phyloP scores from a whole-genome alignment of 495 filamentous ascomycete species.

The Tuber aestivum region DNA sequence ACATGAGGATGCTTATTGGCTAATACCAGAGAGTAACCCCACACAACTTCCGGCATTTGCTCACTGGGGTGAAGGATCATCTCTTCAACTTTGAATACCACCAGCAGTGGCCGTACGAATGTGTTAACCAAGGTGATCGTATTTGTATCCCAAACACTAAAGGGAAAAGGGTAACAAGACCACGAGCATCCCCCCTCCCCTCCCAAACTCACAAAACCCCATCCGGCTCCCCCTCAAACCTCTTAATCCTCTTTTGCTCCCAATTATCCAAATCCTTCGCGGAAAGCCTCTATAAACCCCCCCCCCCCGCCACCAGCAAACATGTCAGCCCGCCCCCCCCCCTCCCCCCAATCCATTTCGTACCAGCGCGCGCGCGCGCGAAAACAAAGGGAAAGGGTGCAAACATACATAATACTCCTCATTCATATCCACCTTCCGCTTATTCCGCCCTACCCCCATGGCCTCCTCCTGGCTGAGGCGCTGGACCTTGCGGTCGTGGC shows the following conservation, averaged over 20 bases:
- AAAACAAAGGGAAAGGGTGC: no score
- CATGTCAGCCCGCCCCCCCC: slow-evolving; percentile 1
- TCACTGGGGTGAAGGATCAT: no score
- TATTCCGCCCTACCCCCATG: slow-evolving; percentile 65
- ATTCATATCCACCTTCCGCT: slow-evolving; percentile 66
- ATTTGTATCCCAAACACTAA: neutral
- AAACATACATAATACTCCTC: slow-evolving; percentile 94
- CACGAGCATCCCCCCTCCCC: neutral
- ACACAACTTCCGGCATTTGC: no score
- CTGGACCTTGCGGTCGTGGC: slow-evolving; percentile 77
- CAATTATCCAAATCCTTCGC: slow-evolving; percentile 90
- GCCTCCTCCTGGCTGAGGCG: slow-evolving; percentile 77
- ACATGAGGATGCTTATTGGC: no score
- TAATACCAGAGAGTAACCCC: no score
- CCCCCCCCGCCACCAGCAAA: slow-evolving; percentile 11
- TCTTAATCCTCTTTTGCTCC: slow-evolving; percentile 89
- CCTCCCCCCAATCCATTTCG: neutral
- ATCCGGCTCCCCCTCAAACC: slow-evolving; percentile 82
- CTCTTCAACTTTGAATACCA: no score
- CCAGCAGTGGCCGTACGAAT: neutral
- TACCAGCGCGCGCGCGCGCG: neutral
- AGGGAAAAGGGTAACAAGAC: neutral
- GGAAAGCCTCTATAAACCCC: slow-evolving; percentile 61
- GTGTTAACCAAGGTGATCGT: neutral
- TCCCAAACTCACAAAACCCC: slow-evolving; percentile 58